Percentiles rank a stretch among this genome's conserved stretches.
Evolutionary conservation across 2,329 filamentous ascomycete genomes (phyloP).

Genomic region (Trichoderma sp.): DNA sequence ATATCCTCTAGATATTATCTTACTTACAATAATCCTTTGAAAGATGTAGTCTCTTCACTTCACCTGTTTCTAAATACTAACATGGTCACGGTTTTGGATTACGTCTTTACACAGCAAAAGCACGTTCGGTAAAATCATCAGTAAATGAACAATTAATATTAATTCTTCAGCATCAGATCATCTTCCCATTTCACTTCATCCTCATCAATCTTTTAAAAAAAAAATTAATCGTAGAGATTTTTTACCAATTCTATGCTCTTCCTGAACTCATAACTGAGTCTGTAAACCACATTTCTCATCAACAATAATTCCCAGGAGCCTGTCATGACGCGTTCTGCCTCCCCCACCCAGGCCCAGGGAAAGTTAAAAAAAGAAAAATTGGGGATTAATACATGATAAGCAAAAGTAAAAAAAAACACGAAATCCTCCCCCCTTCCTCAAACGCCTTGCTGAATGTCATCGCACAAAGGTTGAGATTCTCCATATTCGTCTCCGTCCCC

Average conservation of each 20-base stretch:
- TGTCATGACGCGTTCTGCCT: neutral
- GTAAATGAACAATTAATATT: neutral
- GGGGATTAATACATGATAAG: neutral
- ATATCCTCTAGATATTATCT: no score
- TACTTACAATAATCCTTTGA: no score
- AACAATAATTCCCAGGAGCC: neutral
- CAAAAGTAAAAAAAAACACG: neutral
- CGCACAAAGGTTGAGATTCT: neutral
- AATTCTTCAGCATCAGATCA: neutral
- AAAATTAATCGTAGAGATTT: neutral
- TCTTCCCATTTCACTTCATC: neutral
- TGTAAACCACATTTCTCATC: conserved; percentile 5
- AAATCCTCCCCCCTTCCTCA: neutral
- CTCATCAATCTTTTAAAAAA: neutral
- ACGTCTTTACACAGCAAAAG: neutral
- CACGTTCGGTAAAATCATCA: neutral
- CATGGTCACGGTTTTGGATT: neutral
- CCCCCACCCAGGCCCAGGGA: neutral
- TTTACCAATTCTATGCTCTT: conserved; percentile 7
- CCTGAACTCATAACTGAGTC: neutral
- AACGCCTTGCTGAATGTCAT: conserved; percentile 17
- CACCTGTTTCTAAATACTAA: no score
- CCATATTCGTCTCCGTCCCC: neutral
- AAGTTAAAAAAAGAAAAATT: neutral
- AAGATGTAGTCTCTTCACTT: no score